Base-by-base conservation (phyloP, 345 rosid species). In the Citrus unshiu region DNA sequence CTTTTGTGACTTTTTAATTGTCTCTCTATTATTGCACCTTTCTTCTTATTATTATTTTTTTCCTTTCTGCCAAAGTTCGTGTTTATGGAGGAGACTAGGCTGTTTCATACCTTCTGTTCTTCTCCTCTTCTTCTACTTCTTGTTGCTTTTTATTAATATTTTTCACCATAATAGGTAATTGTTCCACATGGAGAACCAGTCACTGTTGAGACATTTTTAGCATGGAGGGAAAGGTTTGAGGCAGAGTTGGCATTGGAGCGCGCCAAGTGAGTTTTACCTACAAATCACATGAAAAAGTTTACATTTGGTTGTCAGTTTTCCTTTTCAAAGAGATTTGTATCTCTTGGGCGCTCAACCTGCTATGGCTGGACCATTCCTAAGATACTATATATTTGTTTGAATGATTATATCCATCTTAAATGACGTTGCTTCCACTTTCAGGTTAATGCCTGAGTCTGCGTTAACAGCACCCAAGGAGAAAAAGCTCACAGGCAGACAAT, bases 111-210 rank as follows among this genome's bases (percentile, higher is more conserved):
- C 56, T 67, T 72, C 74, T 68, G 63, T 68, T 66, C 64, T 72
- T 32, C 32, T 29, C n/a, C 24, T 3, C 4, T 6, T 51, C 18
- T 70, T 30, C 21, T 30, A 18, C 56, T 25, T 40, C 61, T 54
- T 75, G n/a, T 70, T 70, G 59, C 86, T 25, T 46, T 68, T 24
- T 3, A 4, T 39, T 43, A 13, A 25, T 68, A 10, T 3, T n/a
- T 39, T 43, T 24, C 9, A 16, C 51, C 18, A 16, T 6, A 62
- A 29, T 22, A 96, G 94, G 84, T 94, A 29, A 88, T 94, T 85
- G 79, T 96, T 62, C 99, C 99, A 54, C 99, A 94, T 88, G 99
- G 99, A 80, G 99, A 96, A 85, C 92, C 98, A 83, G 99, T 96
- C 75, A 94, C 98, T 6, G 79, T 93, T 77, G 97, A 94, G 72